Conservation (phyloP, 2,329 filamentous ascomycete species). For the Calonectria henricotiae region DNA sequence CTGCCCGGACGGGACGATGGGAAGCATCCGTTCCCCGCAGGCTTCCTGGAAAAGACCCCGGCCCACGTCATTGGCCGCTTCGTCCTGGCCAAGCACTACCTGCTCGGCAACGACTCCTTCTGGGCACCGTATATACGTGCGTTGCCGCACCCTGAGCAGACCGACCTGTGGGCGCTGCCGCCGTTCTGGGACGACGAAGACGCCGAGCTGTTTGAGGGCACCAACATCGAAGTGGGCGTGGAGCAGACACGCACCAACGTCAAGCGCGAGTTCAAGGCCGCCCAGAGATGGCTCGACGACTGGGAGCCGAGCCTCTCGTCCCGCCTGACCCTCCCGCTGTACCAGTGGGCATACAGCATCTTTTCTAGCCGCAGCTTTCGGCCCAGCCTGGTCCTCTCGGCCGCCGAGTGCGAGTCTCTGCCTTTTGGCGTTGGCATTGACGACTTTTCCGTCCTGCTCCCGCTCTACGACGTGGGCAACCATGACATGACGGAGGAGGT, state of each 20-base stretch:
- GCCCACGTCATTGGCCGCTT: slow-evolving; percentile 77
- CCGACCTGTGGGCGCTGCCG: slow-evolving; percentile 70
- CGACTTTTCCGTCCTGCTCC: slow-evolving; percentile 79
- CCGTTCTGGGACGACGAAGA: slow-evolving; percentile 78
- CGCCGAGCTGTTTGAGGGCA: slow-evolving; percentile 70
- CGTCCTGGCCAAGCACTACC: slow-evolving; percentile 79
- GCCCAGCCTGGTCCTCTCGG: slow-evolving; percentile 71
- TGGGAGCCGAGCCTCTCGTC: slow-evolving; percentile 51
- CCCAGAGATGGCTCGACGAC: slow-evolving; percentile 58
- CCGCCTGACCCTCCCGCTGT: slow-evolving; percentile 67
- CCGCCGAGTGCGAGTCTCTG: slow-evolving; percentile 49
- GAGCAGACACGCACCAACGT: slow-evolving; percentile 66
- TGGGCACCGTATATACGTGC: slow-evolving; percentile 80
- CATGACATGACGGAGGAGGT: slow-evolving; percentile 76
- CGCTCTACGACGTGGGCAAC: slow-evolving; percentile 81
- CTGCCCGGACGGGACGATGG: slow-evolving; percentile 52
- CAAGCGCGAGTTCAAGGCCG: slow-evolving; percentile 64
- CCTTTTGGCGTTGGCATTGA: slow-evolving; percentile 61
- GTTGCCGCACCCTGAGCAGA: slow-evolving; percentile 74
- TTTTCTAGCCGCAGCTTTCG: slow-evolving; percentile 78
- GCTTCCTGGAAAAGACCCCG: slow-evolving; percentile 67
- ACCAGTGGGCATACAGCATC: slow-evolving; percentile 77
- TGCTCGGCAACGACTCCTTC: slow-evolving; percentile 72
- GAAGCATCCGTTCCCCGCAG: slow-evolving; percentile 61
- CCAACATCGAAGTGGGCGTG: slow-evolving; percentile 68